Percentiles rank a stretch among this genome's conserved stretches.
Conservation (phyloP, 768 basidiomycete species). For the Amanita inopinata region DNA sequence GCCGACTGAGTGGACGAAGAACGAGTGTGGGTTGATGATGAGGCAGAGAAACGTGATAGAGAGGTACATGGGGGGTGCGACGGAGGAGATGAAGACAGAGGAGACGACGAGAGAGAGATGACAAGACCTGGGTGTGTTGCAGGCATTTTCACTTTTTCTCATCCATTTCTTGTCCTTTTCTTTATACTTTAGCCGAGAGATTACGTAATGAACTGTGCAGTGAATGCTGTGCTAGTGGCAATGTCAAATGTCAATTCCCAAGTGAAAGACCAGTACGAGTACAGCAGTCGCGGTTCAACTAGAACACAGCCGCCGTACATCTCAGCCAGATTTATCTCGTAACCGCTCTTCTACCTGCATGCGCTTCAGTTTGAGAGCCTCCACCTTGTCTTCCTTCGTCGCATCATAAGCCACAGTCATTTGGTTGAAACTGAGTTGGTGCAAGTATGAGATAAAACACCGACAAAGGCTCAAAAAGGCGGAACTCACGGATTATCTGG, state of each 20-base stretch:
- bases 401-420: slow-evolving; percentile 73
- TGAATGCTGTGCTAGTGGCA: too few species aligned
- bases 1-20: neutral
- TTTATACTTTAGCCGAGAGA: too few species aligned
- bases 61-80: neutral
- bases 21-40: neutral
- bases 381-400: slow-evolving; percentile 75
- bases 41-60: neutral
- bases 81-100: neutral
- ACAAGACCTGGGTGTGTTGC: slow-evolving; percentile 4
- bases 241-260: too few species aligned
- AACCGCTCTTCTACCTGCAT: slow-evolving; percentile 59
- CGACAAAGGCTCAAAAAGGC: too few species aligned
- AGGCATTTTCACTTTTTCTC: slow-evolving; percentile 7
- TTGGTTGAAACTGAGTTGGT: slow-evolving; percentile 74
- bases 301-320: too few species aligned
- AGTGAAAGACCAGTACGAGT: too few species aligned
- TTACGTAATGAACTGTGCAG: too few species aligned
- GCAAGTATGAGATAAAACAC: too few species aligned
- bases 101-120: slow-evolving; percentile 7
- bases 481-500: slow-evolving; percentile 92
- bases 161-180: too few species aligned
- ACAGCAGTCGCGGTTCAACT: too few species aligned
- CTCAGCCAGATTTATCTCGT: slow-evolving; percentile 29
- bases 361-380: slow-evolving; percentile 61